Evolutionary conservation across 139 green algal species (phyloP), one percentile per base, ranked within the genome.

Genomic region (Mesotaenium endlicherianum): DNA sequence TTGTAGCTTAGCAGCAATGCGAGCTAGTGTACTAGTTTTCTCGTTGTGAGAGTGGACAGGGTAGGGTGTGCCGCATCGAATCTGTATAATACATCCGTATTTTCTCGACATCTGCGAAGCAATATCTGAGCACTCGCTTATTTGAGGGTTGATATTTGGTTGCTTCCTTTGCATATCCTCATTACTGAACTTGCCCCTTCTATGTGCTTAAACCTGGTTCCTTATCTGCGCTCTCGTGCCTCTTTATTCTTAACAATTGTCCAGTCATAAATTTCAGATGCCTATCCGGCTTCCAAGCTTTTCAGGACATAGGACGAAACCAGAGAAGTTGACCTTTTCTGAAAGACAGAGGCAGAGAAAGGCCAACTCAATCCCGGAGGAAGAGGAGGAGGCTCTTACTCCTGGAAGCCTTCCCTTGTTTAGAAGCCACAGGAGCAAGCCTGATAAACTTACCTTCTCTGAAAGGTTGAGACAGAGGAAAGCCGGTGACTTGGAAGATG

Each of bases 401-500:
- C 20, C 50, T 26, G 50, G 50, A 20, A 64, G 40, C n/a, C 3
- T 77, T 30, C 1, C 69, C 17, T 31, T 31, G 1, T 77, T 77
- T 31, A 17, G 69, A 30, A 30, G 40, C 36, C 40, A 77, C 38
- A n/a, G 42, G 26, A 53, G 36, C 26, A 77, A 77, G 5, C 40
- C 41, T n/a, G 69, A 77, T 53, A 77, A 77, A 77, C n/a, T 80
- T 20, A 80, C 72, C 31, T 80, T 80, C 17, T 80, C 72, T 5
- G 72, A 80, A 36, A 31, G 72, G 16, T 36, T 71, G 72, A 31
- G 72, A 36, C n/a, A 41, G n/a, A n/a, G 72, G 45, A 80, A 80
- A 72, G 45, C 72, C 55, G 72, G 72, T 36, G 43, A 80, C 20
- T 26, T 70, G n/a, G 49, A 72, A 40, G 72, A 68, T 3, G 45